Base-by-base conservation (phyloP, 2,329 filamentous ascomycete genomes). In the Graphilbum sp. region DNA sequence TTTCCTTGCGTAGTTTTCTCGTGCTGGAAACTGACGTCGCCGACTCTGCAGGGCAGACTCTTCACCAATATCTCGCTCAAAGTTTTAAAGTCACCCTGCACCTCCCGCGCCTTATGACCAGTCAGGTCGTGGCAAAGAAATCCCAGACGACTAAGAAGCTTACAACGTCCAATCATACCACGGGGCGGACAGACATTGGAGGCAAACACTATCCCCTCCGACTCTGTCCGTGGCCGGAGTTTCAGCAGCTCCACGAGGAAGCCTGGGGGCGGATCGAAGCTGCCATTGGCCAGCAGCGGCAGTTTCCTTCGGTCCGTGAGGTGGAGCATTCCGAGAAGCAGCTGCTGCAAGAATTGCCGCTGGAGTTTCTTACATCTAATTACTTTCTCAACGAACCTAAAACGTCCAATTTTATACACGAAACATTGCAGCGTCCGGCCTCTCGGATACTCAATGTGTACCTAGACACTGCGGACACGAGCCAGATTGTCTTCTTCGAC, bases 381-480 rank as follows among this genome's bases (percentile, higher is more conserved):
- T 15, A 21, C 4, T 37, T 37, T 19, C 30, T 37, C 29, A 37
- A 37, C 35, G 35, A 37, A 19, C 17, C 19, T 15, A 37, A 32
- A 27, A 37, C 35, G 9, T 37, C 35, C 1, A 32, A 32, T n/a
- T 37, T 37, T 23, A 15, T 32, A 7, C 35, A 37, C 29, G 35
- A 37, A 15, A 32, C 35, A 18, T 15, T 37, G 19, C 35, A 37
- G 21, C 31, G 32, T 27, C 35, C 29, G 2, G 27, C 35, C 8
- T 31, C 29, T 2, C n/a, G 17, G 9, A 37, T 37, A 5, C 19
- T 37, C 3, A 32, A 37, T 23, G 35, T 29, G 2, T 37, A 37
- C 30, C 20, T 37, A 8, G 11, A 24, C 4, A n/a, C 29, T 9
- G 32, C 9, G 15, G 12, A 17, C 10, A 35, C n/a, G 16, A n/a